Evolutionary conservation across 73 alveolate genomes (phyloP).

Genomic region (Effrenium voratum): DNA sequence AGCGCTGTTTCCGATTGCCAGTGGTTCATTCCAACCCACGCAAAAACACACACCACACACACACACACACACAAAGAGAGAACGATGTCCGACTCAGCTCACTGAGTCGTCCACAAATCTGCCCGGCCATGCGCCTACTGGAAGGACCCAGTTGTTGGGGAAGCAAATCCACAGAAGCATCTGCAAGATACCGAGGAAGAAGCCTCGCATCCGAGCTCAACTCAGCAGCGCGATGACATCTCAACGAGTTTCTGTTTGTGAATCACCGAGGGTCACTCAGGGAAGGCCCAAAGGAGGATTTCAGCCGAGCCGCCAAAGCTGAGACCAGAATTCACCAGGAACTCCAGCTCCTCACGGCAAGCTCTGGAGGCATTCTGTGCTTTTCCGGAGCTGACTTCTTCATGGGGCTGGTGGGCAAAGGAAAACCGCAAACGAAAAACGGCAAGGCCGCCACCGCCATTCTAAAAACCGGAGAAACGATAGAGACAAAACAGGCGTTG

Average conservation of each 20-base stretch:
- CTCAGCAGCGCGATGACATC: background rate
- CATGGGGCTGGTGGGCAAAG: too few relatives aligned
- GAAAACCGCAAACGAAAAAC: too few relatives aligned
- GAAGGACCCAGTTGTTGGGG: constrained; percentile 89
- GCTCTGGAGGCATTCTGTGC: too few relatives aligned
- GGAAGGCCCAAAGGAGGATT: background rate
- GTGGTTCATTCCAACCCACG: too few relatives aligned
- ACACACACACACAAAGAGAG: too few relatives aligned
- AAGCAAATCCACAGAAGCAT: constrained; percentile 84
- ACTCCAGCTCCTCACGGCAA: constrained; percentile 73
- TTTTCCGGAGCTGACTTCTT: background rate
- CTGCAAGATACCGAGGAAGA: constrained; percentile 86
- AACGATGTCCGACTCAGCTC: too few relatives aligned
- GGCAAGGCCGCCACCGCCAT: too few relatives aligned
- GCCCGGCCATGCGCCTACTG: constrained; percentile 13
- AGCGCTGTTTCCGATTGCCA: too few relatives aligned
- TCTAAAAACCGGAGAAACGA: too few relatives aligned
- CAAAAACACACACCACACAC: too few relatives aligned
- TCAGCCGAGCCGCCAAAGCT: constrained; percentile 45
- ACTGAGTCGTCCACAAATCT: too few relatives aligned
- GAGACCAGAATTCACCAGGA: constrained; percentile 83
- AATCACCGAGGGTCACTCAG: background rate
- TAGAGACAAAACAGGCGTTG: too few relatives aligned
- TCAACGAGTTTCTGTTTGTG: background rate
- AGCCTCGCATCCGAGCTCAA: background rate